These are phyloP conservation scores for Alternaria viburni DNA, from an alignment of 2,329 filamentous ascomycete genomes.

Conservation along the genomic window DNA sequence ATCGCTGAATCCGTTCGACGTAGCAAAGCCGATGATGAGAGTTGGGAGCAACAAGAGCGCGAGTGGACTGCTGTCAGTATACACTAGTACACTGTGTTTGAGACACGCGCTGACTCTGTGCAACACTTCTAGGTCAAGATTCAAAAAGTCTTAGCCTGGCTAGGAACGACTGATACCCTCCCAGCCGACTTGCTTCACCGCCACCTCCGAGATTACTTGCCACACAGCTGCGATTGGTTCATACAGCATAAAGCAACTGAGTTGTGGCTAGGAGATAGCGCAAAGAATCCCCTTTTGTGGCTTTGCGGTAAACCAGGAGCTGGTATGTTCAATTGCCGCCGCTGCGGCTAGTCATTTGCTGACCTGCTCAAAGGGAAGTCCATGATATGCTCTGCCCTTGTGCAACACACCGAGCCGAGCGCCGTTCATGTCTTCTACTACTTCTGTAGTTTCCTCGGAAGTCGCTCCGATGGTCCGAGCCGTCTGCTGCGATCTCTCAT, in stretches of 20 bases:
- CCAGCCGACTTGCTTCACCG: not conserved
- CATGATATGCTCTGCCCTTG: not conserved
- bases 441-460: not conserved
- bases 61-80: not conserved
- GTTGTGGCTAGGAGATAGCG: not conserved
- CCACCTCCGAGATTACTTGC: not conserved
- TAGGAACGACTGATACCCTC: not conserved
- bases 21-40: not conserved
- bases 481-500: not conserved
- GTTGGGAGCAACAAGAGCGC: not conserved
- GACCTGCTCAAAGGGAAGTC: not conserved
- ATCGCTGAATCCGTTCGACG: conserved; percentile 15
- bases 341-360: not conserved
- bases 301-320: not conserved
- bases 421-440: not conserved
- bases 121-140: not conserved
- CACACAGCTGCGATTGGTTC: not conserved
- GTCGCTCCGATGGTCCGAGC: not conserved
- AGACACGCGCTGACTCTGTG: not conserved
- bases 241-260: not conserved
- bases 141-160: not conserved
- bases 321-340: not conserved
- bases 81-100: fast-evolving
- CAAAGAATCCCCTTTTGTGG: not conserved
- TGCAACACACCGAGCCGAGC: not conserved